Evolutionary conservation across 805 yeast genomes (phyloP), one percentile per base, ranked within the genome.

Genomic region (Crinitomyces ghanaensis): DNA sequence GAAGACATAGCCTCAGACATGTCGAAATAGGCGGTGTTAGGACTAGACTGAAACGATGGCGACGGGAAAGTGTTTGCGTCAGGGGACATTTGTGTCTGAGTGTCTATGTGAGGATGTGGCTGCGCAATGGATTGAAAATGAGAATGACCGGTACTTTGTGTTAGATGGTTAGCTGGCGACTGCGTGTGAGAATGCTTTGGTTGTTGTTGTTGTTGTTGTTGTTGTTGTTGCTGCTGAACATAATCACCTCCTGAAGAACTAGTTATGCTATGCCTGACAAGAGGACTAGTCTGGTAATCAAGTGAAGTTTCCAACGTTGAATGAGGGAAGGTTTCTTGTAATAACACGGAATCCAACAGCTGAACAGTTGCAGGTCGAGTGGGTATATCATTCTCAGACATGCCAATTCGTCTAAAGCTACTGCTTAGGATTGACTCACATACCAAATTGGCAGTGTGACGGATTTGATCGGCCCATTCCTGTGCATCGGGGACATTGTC

Each of bases 401-500:
- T 14, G 18, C 41, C 33, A 37, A 38, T 12, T 11, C 34, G 33
- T 32, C 27, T 22, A 29, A 36, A 42, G 18, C 35, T 35, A 20
- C 39, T 34, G 31, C 44, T 38, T 23, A 43, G 35, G 5, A 28
- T 16, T 16, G 31, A 29, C 31, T 44, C 48, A 2, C 41, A 41
- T 3, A 42, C 34, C 19, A 37, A 45, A 19, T 43, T 39, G 4
- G 50, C 52, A 3, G 49, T 38, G 5, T 34, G 37, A 9, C 45
- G 38, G 4, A 56, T 36, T 16, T 41, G 42, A 17, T 45, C 46
- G 18, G 49, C 53, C 60, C 60, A 55, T 9, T 33, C 43, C 31
- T 47, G 48, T 7, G 54, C 51, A 17, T 52, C 57, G 5, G 38
- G 31, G 3, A 30, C 35, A 11, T 45, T 38, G 15, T 42, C 46